Percentiles rank a stretch among this genome's conserved stretches.
Conservation (phyloP, 257 asterid species). For the Solanum boliviense region DNA sequence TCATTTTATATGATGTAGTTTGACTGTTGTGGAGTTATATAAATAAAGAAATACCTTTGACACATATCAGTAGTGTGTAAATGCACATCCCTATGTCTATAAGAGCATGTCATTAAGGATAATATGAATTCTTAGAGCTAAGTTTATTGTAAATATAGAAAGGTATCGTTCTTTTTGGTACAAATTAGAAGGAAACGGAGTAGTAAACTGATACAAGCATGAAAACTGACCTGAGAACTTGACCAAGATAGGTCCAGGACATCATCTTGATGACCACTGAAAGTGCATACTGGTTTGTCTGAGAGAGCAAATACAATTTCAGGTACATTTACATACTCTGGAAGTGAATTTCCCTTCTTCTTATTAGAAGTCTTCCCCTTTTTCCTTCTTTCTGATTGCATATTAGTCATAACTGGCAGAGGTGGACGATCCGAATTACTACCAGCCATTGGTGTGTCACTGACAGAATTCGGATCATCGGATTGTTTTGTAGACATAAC, state of each 20-base stretch:
- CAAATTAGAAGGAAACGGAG: not conserved
- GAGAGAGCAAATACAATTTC: constrained; percentile 16
- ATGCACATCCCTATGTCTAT: not conserved
- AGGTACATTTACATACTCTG: constrained; percentile 14
- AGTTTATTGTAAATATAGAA: not conserved
- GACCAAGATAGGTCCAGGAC: constrained; percentile 21
- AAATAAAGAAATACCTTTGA: not conserved
- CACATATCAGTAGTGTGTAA: not conserved
- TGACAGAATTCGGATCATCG: not conserved
- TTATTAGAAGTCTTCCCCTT: constrained; percentile 1
- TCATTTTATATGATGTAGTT: not conserved
- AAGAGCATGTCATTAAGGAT: not conserved
- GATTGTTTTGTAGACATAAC: constrained; percentile 3
- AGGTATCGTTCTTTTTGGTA: not conserved
- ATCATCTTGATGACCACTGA: constrained; percentile 16
- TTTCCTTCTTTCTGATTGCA: constrained; percentile 1
- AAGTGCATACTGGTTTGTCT: constrained; percentile 10
- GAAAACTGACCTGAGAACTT: constrained; percentile 11
- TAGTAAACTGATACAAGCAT: not conserved
- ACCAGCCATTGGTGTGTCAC: not conserved
- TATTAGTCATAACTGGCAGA: not conserved
- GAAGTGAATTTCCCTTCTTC: not conserved
- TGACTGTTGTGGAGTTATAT: not conserved
- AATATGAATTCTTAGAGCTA: not conserved
- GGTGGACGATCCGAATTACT: constrained; percentile 3